These are phyloP conservation scores for Neoboletus subvelutipes DNA, from an alignment of 768 basidiomycete genomes.

Conservation along the genomic window DNA sequence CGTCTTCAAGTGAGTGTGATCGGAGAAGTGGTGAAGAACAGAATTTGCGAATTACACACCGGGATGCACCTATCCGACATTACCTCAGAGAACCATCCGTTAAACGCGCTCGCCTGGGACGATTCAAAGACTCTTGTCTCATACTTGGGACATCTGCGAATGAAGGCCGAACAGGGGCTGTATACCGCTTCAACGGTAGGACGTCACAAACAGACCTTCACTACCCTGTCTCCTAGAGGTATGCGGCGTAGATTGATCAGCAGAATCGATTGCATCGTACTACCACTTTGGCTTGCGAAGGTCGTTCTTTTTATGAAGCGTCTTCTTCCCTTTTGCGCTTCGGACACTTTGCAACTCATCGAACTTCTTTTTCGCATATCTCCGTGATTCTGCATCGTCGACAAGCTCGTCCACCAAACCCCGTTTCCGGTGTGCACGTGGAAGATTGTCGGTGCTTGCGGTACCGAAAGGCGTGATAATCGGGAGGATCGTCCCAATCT, in stretches of 20 bases:
- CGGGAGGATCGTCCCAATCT: slow-evolving; percentile 82
- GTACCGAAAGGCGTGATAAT: slow-evolving; percentile 71
- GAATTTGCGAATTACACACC: slow-evolving; percentile 6
- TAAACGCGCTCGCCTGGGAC: neutral
- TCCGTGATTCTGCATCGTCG: slow-evolving; percentile 81
- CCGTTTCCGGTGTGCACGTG: slow-evolving; percentile 68
- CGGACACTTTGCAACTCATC: slow-evolving; percentile 68
- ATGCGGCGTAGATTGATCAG: slow-evolving; percentile 8
- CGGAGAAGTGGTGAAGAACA: slow-evolving; percentile 9
- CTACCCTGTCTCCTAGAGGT: slow-evolving; percentile 1
- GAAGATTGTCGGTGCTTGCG: slow-evolving; percentile 67
- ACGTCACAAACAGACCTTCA: neutral
- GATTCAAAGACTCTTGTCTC: neutral
- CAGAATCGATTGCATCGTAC: slow-evolving; percentile 12
- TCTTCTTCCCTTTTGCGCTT: slow-evolving; percentile 68
- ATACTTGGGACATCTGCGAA: neutral
- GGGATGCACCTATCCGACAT: neutral
- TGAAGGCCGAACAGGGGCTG: neutral
- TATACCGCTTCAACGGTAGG: neutral
- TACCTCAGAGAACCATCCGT: slow-evolving; percentile 10
- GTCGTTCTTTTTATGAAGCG: slow-evolving; percentile 63
- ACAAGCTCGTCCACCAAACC: slow-evolving; percentile 87
- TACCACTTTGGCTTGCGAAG: slow-evolving; percentile 71
- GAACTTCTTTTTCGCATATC: slow-evolving; percentile 92
- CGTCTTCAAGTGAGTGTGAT: slow-evolving; percentile 10